Evolutionary conservation across 768 basidiomycete species (phyloP).

Genomic region (Phanerodontia chrysosporium): DNA sequence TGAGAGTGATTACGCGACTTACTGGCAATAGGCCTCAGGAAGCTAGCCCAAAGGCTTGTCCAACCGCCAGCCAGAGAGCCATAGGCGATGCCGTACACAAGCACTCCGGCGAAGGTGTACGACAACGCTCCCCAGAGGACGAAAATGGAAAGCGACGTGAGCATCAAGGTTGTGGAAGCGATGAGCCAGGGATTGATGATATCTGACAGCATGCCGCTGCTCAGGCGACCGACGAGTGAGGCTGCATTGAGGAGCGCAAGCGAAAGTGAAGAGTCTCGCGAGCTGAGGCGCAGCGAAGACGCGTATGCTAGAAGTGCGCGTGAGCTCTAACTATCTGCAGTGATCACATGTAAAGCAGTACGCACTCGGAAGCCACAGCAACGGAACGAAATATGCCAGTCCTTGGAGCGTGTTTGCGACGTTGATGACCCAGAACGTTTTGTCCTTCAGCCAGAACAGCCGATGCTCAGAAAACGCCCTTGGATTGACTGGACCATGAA

Average conservation of each 20-base stretch:
- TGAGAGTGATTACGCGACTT: too few relatives aligned
- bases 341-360: background rate
- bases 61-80: conserved; percentile 30
- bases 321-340: background rate
- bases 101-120: conserved; percentile 20
- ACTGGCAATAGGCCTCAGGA: conserved; percentile 21
- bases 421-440: conserved; percentile 22
- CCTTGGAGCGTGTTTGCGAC: conserved; percentile 22
- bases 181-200: conserved; percentile 18
- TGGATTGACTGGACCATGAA: conserved; percentile 12
- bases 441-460: conserved; percentile 18
- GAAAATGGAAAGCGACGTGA: conserved; percentile 24
- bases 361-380: conserved; percentile 24
- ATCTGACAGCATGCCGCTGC: conserved; percentile 18
- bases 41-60: conserved; percentile 28
- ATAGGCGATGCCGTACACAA: conserved; percentile 26
- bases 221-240: conserved; percentile 18
- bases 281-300: conserved; percentile 10
- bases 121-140: conserved; percentile 29
- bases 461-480: background rate
- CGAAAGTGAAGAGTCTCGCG: conserved; percentile 15
- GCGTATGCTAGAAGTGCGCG: conserved; percentile 17
- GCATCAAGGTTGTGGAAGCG: conserved; percentile 16
- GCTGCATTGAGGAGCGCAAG: conserved; percentile 21
- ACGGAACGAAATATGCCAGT: conserved; percentile 23